Conservation (phyloP, 805 yeast species). For the Millerozyma miso region DNA sequence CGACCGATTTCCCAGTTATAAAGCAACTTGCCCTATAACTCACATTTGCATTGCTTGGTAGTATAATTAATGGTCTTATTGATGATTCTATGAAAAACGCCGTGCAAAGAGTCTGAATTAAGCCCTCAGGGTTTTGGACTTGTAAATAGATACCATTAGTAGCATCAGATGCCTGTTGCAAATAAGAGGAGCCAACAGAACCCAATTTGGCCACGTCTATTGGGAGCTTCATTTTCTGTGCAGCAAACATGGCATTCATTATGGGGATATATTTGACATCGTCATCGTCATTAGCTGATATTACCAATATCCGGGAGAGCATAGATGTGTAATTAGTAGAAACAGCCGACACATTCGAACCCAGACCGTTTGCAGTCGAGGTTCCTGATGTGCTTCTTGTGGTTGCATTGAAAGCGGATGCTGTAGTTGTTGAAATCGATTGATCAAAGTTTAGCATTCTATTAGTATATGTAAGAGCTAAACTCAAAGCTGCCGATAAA, state of each 20-base stretch:
- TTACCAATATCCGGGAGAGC: conserved; percentile 42
- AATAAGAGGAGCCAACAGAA: conserved; percentile 59
- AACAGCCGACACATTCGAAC: conserved; percentile 9
- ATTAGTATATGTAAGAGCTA: conserved; percentile 78
- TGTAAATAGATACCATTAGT: conserved; percentile 84
- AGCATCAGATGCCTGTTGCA: conserved; percentile 95
- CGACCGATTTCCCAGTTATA: conserved; percentile 83
- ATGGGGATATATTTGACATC: conserved; percentile 83
- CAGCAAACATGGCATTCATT: conserved; percentile 94
- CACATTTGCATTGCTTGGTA: conserved; percentile 80
- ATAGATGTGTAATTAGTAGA: conserved; percentile 23
- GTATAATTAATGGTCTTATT: conserved; percentile 65
- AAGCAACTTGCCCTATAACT: conserved; percentile 96
- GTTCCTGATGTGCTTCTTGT: conserved; percentile 20
- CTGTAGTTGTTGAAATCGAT: conserved; percentile 41
- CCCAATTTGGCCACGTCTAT: conserved; percentile 87
- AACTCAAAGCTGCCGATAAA: conserved; percentile 73
- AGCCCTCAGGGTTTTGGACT: conserved; percentile 65
- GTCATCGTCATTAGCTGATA: conserved; percentile 71
- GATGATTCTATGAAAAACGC: conserved; percentile 87
- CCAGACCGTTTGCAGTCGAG: conserved; percentile 4
- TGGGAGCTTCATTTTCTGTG: conserved; percentile 86
- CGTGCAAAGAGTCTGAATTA: conserved; percentile 75
- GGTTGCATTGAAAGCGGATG: conserved; percentile 39
- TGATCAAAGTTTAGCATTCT: conserved; percentile 51